Percentiles rank a stretch among this genome's conserved stretches.
Evolutionary conservation across 768 basidiomycete species (phyloP).

Genomic region (Amylocystis lapponica): DNA sequence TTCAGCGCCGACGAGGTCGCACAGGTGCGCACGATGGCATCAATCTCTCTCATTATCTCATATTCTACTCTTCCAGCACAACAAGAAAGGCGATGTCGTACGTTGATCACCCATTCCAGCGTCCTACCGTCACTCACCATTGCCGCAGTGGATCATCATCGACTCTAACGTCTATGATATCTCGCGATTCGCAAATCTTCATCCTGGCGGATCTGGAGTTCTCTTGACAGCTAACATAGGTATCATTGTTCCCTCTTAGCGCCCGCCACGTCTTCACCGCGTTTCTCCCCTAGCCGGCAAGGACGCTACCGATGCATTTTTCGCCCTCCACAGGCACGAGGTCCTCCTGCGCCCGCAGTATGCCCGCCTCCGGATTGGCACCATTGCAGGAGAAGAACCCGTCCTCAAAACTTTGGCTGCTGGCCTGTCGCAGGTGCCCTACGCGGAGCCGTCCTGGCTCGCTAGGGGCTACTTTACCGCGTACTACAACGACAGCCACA

Average conservation of each 20-base stretch:
- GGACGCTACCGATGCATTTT: slow-evolving; percentile 78
- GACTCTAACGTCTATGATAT: slow-evolving; percentile 82
- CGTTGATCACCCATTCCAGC: slow-evolving; percentile 19
- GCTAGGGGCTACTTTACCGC: slow-evolving; percentile 60
- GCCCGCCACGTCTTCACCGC: neutral
- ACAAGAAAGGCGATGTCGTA: slow-evolving; percentile 78
- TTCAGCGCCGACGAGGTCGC: too few species aligned
- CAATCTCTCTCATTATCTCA: neutral
- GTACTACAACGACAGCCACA: slow-evolving; percentile 73
- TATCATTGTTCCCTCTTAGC: slow-evolving; percentile 25
- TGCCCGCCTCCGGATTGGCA: slow-evolving; percentile 62
- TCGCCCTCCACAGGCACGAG: slow-evolving; percentile 79
- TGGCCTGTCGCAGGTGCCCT: slow-evolving; percentile 72
- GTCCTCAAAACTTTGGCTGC: slow-evolving; percentile 46
- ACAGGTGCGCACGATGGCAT: too few species aligned
- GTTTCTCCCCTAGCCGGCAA: slow-evolving; percentile 46
- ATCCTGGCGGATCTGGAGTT: slow-evolving; percentile 83
- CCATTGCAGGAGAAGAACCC: slow-evolving; percentile 50
- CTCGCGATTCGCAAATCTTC: slow-evolving; percentile 73
- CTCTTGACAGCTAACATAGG: slow-evolving; percentile 62
- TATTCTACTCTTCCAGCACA: slow-evolving; percentile 62
- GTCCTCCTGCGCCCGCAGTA: slow-evolving; percentile 72
- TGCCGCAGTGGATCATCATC: slow-evolving; percentile 69
- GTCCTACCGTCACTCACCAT: slow-evolving; percentile 1
- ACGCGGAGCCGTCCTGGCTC: slow-evolving; percentile 85